phyloP scores from a whole-genome alignment of 805 yeast genomes.

The Kazachstania taianensis region DNA sequence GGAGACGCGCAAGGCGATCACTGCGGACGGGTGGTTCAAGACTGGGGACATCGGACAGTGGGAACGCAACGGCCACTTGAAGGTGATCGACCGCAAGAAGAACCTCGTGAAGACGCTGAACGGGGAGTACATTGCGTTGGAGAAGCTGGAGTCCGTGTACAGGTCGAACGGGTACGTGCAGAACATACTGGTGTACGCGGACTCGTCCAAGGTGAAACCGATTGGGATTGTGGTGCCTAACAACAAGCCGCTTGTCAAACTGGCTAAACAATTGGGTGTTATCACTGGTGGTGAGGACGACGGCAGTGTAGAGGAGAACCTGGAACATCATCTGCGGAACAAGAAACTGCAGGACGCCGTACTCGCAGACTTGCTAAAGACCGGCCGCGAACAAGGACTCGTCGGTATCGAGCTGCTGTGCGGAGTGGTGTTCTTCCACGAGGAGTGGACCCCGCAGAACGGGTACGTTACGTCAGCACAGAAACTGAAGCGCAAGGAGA shows the following conservation, averaged over 20 bases:
- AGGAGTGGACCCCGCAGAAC: slow-evolving; percentile 96
- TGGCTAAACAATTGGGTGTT: slow-evolving; percentile 49
- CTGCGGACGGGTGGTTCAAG: slow-evolving; percentile 85
- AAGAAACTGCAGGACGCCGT: slow-evolving; percentile 45
- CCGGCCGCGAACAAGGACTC: slow-evolving; percentile 76
- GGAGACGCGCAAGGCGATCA: slow-evolving; percentile 68
- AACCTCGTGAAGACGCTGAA: slow-evolving; percentile 90
- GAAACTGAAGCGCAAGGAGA: slow-evolving; percentile 88
- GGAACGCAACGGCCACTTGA: slow-evolving; percentile 69
- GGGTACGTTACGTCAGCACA: slow-evolving; percentile 94
- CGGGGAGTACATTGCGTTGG: slow-evolving; percentile 97
- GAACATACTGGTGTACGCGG: slow-evolving; percentile 91
- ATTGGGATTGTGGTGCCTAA: slow-evolving; percentile 83
- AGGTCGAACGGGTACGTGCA: slow-evolving; percentile 68
- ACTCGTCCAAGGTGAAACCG: slow-evolving; percentile 78
- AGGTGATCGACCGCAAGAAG: slow-evolving; percentile 87
- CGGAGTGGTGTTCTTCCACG: slow-evolving; percentile 69
- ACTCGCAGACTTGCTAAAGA: slow-evolving; percentile 48
- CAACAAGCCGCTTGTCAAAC: slow-evolving; percentile 49
- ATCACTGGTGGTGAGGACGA: slow-evolving; percentile 32
- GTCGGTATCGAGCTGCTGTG: slow-evolving; percentile 75
- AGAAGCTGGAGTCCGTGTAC: slow-evolving; percentile 84
- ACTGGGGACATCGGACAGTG: slow-evolving; percentile 98
- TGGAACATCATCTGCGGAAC: slow-evolving; percentile 44
- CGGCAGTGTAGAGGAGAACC: too few relatives aligned